Evolutionary conservation across 257 asterid species (phyloP).

Genomic region (Solanum rostratum): DNA sequence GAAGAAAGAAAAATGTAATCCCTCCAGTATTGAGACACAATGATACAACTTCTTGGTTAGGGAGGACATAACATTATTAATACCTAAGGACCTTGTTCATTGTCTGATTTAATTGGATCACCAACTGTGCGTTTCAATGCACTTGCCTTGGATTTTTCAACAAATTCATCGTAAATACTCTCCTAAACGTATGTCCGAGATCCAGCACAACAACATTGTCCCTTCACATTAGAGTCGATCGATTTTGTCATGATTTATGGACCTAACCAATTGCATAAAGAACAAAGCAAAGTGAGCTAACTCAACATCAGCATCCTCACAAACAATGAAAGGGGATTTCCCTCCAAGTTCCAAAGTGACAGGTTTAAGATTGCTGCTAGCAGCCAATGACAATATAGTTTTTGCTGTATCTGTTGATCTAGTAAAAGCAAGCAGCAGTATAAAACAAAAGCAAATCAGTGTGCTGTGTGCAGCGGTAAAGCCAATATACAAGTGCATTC

Average conservation of each 20-base stretch:
- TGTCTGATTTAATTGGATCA: slow-evolving; percentile 79
- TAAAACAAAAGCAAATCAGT: background rate
- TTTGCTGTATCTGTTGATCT: slow-evolving; percentile 92
- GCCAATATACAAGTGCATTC: background rate
- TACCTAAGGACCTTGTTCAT: slow-evolving; percentile 99
- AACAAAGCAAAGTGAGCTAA: slow-evolving; percentile 83
- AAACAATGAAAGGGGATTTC: slow-evolving; percentile 94
- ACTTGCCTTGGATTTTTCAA: slow-evolving; percentile 70
- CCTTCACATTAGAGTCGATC: slow-evolving; percentile 29
- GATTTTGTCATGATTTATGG: background rate
- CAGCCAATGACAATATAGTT: slow-evolving; percentile 51
- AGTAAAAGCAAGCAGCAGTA: slow-evolving; percentile 82
- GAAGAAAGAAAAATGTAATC: background rate
- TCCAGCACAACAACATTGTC: slow-evolving; percentile 98
- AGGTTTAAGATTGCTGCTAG: slow-evolving; percentile 87
- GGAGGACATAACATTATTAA: background rate
- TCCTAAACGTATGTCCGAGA: slow-evolving; percentile 90
- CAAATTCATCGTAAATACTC: slow-evolving; percentile 70
- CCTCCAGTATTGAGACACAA: background rate
- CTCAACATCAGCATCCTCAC: slow-evolving; percentile 94
- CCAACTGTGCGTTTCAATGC: slow-evolving; percentile 80
- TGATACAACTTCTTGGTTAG: too few species aligned
- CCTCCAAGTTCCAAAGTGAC: slow-evolving; percentile 99
- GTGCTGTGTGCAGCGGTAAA: background rate
- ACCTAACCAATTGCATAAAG: slow-evolving; percentile 13